These are phyloP conservation scores for Globisporangium megalacanthum DNA, from an alignment of 352 stramenopile genomes.

Conservation along the genomic window DNA sequence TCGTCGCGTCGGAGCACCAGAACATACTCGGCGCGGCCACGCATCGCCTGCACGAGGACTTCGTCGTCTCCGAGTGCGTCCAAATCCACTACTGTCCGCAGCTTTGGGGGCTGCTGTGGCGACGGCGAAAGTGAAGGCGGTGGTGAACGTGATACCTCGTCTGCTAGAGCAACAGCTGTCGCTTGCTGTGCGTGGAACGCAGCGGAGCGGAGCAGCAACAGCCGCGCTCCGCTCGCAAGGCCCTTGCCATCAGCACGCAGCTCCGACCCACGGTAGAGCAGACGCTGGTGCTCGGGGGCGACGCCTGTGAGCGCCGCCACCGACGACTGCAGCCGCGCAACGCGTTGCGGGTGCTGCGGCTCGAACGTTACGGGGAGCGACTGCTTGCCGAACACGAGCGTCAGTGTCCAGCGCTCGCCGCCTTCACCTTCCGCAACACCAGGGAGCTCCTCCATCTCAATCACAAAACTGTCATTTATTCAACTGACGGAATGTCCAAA, in stretches of 20 bases:
- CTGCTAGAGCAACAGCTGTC: background rate
- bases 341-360: slow-evolving; percentile 15
- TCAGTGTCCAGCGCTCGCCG: slow-evolving; percentile 17
- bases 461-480: background rate
- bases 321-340: slow-evolving; percentile 25
- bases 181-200: slow-evolving; percentile 19
- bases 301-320: slow-evolving; percentile 31
- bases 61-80: slow-evolving; percentile 35
- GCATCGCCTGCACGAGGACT: slow-evolving; percentile 45
- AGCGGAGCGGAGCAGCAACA: slow-evolving; percentile 35
- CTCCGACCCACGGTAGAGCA: slow-evolving; percentile 46
- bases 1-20: slow-evolving; percentile 29
- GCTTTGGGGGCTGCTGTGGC: background rate
- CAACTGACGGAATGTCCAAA: no score
- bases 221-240: slow-evolving; percentile 1
- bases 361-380: slow-evolving; percentile 22
- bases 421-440: background rate
- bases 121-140: background rate
- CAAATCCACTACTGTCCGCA: slow-evolving; percentile 21
- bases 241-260: slow-evolving; percentile 15
- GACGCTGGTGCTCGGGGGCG: slow-evolving; percentile 37
- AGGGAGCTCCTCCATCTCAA: background rate
- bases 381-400: slow-evolving; percentile 42
- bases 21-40: slow-evolving; percentile 56
- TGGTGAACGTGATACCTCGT: background rate